These are phyloP conservation scores for Epichloe elymi DNA, from an alignment of 2,329 filamentous ascomycete genomes.

Conservation along the genomic window DNA sequence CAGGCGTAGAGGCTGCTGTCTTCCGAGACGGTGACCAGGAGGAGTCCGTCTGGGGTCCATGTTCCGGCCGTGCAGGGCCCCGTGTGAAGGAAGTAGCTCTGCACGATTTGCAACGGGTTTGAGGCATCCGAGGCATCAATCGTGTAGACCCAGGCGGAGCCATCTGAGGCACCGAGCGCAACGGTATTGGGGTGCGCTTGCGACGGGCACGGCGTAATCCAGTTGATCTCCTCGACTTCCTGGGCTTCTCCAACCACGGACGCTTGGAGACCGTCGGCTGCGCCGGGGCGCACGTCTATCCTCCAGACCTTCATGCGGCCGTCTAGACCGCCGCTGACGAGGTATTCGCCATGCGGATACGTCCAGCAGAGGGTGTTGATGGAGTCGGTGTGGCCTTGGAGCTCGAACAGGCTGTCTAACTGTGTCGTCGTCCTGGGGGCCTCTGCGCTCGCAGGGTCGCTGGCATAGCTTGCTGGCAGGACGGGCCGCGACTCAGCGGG, in stretches of 20 bases:
- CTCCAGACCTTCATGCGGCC: conserved; percentile 65
- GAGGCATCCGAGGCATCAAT: conserved; percentile 51
- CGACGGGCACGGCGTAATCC: conserved; percentile 66
- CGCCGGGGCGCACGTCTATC: conserved; percentile 30
- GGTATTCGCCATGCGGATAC: conserved; percentile 65
- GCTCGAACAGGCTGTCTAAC: conserved; percentile 53
- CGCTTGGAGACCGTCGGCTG: conserved; percentile 32
- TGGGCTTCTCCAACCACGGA: conserved; percentile 63
- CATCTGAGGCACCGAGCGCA: conserved; percentile 79
- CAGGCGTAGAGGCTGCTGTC: conserved; percentile 83
- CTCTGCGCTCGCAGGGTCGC: conserved; percentile 43
- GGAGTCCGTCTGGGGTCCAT: conserved; percentile 77
- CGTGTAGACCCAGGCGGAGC: conserved; percentile 92
- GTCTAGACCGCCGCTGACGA: conserved; percentile 80
- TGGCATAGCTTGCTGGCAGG: conserved; percentile 64
- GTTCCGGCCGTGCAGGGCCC: conserved; percentile 74
- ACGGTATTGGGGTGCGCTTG: conserved; percentile 62
- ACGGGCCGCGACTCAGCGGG: conserved; percentile 52
- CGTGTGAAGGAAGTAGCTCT: conserved; percentile 87
- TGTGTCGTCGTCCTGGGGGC: conserved; percentile 37
- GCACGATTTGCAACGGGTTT: conserved; percentile 63
- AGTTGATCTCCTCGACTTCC: conserved; percentile 93
- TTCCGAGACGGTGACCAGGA: conserved; percentile 81
- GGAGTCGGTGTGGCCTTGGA: conserved; percentile 87
- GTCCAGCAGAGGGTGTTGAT: conserved; percentile 82